Base-by-base conservation (phyloP, 2,329 filamentous ascomycete genomes). In the Alternaria arbusti region DNA sequence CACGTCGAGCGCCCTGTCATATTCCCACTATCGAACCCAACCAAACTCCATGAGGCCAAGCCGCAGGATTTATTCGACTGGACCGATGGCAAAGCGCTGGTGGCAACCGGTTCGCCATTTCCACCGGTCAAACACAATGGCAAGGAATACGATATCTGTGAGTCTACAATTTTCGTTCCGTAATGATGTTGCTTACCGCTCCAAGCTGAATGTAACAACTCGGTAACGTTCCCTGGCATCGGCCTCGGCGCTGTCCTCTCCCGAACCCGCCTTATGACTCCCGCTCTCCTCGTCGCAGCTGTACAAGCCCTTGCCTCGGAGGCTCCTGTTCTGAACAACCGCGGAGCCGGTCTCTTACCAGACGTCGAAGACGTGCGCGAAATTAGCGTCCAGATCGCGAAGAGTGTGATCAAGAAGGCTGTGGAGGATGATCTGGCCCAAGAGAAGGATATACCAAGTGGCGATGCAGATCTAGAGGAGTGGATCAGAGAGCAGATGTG, bases 1-100 rank as follows among this genome's bases (percentile, higher is more conserved):
- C 87, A 94, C 71, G 87, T 91, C 3, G 84, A 90, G 0, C 86
- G 90, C 1, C 93, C 93, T n/a, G 95, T 97, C 77, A 91, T 97
- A 74, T 88, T 97, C 64, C 94, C 94, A 0, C 86, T 97, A 2
- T 95, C 91, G 3, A 97, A 97, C 78, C 94, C 94, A 0, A 97
- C 93, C 0, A 85, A 88, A 2, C 86, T 97, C 0, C 93, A 96
- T 75, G 94, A 97, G 79, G 94, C 93, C 2, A 86, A 89, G 8
- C 94, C 94, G 0, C 82, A 87, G 15, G 92, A 97, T 75, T 82
- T 97, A 22, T 88, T 90, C 58, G 79, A 87, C 3, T 97, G 93
- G 94, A 95, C 92, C 0, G 81, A 90, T 46, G 93, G 93, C 2
- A 89, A 88, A 67, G 93, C 89, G 0, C 85, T 97, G 4, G 89